A percentile compares a stretch with the other conserved stretches of the same genome.
These are phyloP conservation scores for Piper betle DNA, from an alignment of 164 flowering plant genomes.

Conservation along the genomic window DNA sequence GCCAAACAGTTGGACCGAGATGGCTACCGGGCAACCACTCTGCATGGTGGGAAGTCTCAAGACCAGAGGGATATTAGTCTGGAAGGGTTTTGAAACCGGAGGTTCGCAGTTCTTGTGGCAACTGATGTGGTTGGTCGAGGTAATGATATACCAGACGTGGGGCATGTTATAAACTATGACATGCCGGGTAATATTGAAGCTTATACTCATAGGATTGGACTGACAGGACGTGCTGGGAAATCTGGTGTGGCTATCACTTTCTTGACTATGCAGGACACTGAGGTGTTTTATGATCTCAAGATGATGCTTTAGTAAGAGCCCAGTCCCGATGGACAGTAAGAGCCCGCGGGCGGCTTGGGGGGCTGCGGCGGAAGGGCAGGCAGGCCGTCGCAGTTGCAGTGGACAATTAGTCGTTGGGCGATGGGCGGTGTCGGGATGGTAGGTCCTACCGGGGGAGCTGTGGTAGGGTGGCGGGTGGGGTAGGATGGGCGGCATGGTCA, in stretches of 20 bases:
- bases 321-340: conserved; percentile 93
- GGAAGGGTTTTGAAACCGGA: conserved; percentile 76
- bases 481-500: no score
- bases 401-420: no score
- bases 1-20: conserved; percentile 57
- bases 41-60: conserved; percentile 92
- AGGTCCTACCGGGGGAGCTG: no score
- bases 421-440: no score
- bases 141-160: conserved; percentile 89
- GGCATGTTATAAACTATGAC: conserved; percentile 76
- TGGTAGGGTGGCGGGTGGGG: no score
- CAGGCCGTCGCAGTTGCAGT: no score
- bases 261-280: conserved; percentile 69
- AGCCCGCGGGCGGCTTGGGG: no score
- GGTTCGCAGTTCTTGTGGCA: conserved; percentile 86
- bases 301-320: conserved; percentile 86
- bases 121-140: conserved; percentile 97
- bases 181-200: conserved; percentile 77
- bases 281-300: conserved; percentile 87
- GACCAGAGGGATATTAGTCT: conserved; percentile 89
- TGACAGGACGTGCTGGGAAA: conserved; percentile 96
- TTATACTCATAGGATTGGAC: conserved; percentile 86
- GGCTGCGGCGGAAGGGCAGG: no score
- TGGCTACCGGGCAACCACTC: conserved; percentile 66
- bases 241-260: conserved; percentile 86